phyloP scores from a whole-genome alignment of 1,284 basidiomycete genomes.

The Somion occarium region DNA sequence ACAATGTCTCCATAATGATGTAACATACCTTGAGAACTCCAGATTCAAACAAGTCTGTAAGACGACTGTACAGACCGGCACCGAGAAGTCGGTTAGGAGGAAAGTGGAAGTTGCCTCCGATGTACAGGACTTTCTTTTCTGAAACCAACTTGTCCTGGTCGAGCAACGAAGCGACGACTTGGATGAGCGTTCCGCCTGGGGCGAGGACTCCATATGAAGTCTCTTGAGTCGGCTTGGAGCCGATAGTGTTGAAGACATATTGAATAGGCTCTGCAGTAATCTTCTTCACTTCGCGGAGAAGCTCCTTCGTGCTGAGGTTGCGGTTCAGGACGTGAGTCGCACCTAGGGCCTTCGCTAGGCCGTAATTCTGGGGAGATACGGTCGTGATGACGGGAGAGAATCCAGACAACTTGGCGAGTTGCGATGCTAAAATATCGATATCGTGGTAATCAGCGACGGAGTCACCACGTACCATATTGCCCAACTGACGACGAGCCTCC shows the following conservation, averaged over 20 bases:
- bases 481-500: constrained; percentile 32
- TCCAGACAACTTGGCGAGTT: constrained; percentile 31
- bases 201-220: constrained; percentile 23
- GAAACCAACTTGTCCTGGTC: neutral
- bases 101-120: neutral
- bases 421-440: constrained; percentile 22
- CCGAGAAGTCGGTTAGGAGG: neutral
- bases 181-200: constrained; percentile 18
- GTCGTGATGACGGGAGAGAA: constrained; percentile 33
- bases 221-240: constrained; percentile 15
- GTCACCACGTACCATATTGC: constrained; percentile 24
- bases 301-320: constrained; percentile 11
- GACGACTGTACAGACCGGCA: neutral
- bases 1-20: too few species aligned
- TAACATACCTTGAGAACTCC: neutral
- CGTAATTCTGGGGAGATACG: constrained; percentile 28
- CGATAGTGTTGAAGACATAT: constrained; percentile 25
- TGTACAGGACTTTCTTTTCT: neutral
- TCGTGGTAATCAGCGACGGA: too few species aligned
- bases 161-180: constrained; percentile 9
- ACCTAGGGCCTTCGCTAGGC: constrained; percentile 28
- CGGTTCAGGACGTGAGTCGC: constrained; percentile 34
- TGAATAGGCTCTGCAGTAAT: constrained; percentile 14
- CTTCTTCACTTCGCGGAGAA: constrained; percentile 12
- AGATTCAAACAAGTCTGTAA: neutral